Percentiles rank a stretch among this genome's conserved stretches.
These are phyloP conservation scores for Hypoxylon sp. DNA, from an alignment of 2,329 filamentous ascomycete genomes.

Conservation along the genomic window DNA sequence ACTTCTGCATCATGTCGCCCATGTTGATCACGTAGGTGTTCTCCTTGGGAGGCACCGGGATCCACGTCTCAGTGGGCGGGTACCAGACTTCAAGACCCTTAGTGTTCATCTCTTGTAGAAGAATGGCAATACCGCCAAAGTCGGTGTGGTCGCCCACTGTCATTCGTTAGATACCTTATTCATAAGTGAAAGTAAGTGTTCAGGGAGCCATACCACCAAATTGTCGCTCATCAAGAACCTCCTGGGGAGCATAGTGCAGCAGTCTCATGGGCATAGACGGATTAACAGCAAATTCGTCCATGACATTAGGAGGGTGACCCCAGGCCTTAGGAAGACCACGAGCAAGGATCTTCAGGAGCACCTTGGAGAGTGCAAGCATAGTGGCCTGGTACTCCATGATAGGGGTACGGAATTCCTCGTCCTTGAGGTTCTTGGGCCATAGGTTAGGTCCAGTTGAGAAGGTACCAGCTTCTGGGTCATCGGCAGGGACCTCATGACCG, in stretches of 20 bases:
- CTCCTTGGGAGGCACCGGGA: conserved; percentile 52
- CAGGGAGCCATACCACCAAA: conserved; percentile 46
- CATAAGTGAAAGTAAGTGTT: background rate
- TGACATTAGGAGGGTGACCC: conserved; percentile 43
- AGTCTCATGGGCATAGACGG: conserved; percentile 50
- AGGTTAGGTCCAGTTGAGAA: conserved; percentile 53
- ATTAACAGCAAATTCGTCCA: conserved; percentile 45
- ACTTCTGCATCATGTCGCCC: conserved; percentile 57
- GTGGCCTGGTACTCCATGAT: conserved; percentile 51
- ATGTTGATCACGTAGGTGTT: conserved; percentile 58
- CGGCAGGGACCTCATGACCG: conserved; percentile 48
- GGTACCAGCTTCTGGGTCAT: conserved; percentile 48
- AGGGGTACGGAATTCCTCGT: conserved; percentile 47
- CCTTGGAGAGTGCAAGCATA: conserved; percentile 51
- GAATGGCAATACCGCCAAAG: conserved; percentile 52
- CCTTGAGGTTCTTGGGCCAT: conserved; percentile 49
- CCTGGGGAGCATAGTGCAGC: conserved; percentile 50
- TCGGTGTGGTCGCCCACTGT: conserved; percentile 53
- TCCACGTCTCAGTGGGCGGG: conserved; percentile 49
- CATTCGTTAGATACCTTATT: conserved; percentile 22
- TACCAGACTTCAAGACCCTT: conserved; percentile 53
- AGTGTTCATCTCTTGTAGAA: conserved; percentile 52
- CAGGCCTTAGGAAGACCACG: conserved; percentile 48
- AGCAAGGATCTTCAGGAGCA: conserved; percentile 48
- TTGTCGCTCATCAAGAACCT: conserved; percentile 44